Evolutionary conservation across 2,329 filamentous ascomycete species (phyloP).

Genomic region (Ophiosphaerella korrae): DNA sequence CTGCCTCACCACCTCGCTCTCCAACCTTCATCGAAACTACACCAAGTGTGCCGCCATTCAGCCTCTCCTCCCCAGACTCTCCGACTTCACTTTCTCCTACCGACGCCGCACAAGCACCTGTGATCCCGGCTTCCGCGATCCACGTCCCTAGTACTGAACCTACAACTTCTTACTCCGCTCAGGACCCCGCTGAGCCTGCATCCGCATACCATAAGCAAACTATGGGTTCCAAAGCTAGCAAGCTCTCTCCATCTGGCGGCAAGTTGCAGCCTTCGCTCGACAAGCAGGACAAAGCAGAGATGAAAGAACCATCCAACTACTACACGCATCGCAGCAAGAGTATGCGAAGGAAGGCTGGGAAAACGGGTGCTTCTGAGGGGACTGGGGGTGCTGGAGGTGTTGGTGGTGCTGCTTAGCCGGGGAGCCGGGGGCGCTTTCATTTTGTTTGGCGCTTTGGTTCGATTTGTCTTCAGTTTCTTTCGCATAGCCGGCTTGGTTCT

Average conservation of each 20-base stretch:
- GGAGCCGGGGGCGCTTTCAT: neutral
- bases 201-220: slow-evolving; percentile 1
- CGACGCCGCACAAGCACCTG: neutral
- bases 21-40: neutral
- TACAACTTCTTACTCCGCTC: neutral
- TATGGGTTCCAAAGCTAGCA: slow-evolving; percentile 41
- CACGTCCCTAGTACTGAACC: neutral
- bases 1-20: slow-evolving; percentile 7
- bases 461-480: neutral
- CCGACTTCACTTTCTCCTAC: neutral
- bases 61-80: neutral
- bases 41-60: neutral
- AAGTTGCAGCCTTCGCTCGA: slow-evolving; percentile 32
- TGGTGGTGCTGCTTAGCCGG: slow-evolving; percentile 5
- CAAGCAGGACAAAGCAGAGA: slow-evolving; percentile 39
- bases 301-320: slow-evolving; percentile 43
- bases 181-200: neutral
- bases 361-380: slow-evolving; percentile 13
- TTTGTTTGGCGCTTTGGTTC: neutral
- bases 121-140: neutral
- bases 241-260: slow-evolving; percentile 21
- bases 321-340: slow-evolving; percentile 41
- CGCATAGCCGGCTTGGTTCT: too few species aligned
- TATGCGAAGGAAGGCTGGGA: slow-evolving; percentile 40
- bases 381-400: slow-evolving; percentile 17